A percentile compares a stretch with the other conserved stretches of the same genome.
These are phyloP conservation scores for Naganishia vaughanmartiniae DNA, from an alignment of 768 basidiomycete species.

Conservation along the genomic window DNA sequence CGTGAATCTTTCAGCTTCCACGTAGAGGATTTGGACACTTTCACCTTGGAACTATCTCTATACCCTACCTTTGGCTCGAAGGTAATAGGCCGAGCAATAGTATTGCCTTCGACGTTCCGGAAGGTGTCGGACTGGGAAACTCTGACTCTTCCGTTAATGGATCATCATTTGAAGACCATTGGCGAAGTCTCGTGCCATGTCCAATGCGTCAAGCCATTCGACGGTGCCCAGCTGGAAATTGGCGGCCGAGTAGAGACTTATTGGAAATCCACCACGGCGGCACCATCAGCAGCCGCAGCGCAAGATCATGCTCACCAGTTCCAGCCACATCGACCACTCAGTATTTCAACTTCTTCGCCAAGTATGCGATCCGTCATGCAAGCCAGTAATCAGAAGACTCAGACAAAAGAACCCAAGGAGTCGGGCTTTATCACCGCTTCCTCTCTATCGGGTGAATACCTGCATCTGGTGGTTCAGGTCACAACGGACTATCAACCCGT, in stretches of 20 bases:
- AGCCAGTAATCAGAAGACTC: conserved; percentile 18
- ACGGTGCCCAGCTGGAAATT: conserved; percentile 86
- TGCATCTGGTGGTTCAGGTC: conserved; percentile 82
- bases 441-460: conserved; percentile 83
- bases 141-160: conserved; percentile 69
- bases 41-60: conserved; percentile 85
- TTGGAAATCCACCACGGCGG: conserved; percentile 80
- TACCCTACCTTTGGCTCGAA: conserved; percentile 98
- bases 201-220: conserved; percentile 81
- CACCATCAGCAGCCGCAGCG: conserved; percentile 35
- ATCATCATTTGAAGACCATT: conserved; percentile 86
- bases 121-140: conserved; percentile 54
- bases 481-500: conserved; percentile 91
- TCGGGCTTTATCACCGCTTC: conserved; percentile 67
- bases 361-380: conserved; percentile 39
- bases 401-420: conserved; percentile 36
- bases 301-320: conserved; percentile 54
- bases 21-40: conserved; percentile 66
- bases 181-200: conserved; percentile 92
- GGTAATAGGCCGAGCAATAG: conserved; percentile 88
- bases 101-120: conserved; percentile 70
- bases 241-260: conserved; percentile 96
- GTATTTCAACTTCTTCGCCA: conserved; percentile 48
- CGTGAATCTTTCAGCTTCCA: conserved; percentile 81
- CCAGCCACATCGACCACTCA: conserved; percentile 51